Evolutionary conservation across 306 rosid genomes (phyloP).

Genomic region (Quercus cerris): DNA sequence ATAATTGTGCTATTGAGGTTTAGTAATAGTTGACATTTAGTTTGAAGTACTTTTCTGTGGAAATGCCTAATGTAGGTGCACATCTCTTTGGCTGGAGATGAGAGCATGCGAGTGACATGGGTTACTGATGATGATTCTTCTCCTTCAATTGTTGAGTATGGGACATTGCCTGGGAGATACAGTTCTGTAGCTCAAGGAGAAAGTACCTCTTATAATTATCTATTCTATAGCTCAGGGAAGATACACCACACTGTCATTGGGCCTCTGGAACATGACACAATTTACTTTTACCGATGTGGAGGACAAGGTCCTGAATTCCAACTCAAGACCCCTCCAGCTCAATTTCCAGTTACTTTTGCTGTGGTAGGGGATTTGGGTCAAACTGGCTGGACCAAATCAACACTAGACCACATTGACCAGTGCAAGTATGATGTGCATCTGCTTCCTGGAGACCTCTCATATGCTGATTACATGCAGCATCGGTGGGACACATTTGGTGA

Average conservation of each 20-base stretch:
- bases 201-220: conserved; percentile 62
- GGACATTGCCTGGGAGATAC: conserved; percentile 59
- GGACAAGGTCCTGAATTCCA: conserved; percentile 71
- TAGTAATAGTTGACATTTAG: not conserved
- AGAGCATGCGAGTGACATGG: conserved; percentile 81
- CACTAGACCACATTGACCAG: conserved; percentile 66
- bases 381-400: conserved; percentile 89
- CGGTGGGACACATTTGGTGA: conserved; percentile 88
- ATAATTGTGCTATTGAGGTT: not conserved
- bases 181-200: conserved; percentile 61
- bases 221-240: conserved; percentile 75
- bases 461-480: conserved; percentile 77
- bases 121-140: conserved; percentile 54
- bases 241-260: conserved; percentile 91
- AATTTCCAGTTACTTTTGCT: conserved; percentile 74
- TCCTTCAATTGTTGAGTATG: conserved; percentile 80
- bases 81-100: conserved; percentile 82
- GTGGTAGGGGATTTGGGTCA: conserved; percentile 96
- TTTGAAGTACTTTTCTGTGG: conserved; percentile 7
- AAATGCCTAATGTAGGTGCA: conserved; percentile 64
- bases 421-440: conserved; percentile 79
- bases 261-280: conserved; percentile 62
- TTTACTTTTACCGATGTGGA: conserved; percentile 81
- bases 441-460: conserved; percentile 93
- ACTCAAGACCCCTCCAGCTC: conserved; percentile 84